Evolutionary conservation across 2,329 filamentous ascomycete species (phyloP).

Genomic region (Claviceps maximensis): DNA sequence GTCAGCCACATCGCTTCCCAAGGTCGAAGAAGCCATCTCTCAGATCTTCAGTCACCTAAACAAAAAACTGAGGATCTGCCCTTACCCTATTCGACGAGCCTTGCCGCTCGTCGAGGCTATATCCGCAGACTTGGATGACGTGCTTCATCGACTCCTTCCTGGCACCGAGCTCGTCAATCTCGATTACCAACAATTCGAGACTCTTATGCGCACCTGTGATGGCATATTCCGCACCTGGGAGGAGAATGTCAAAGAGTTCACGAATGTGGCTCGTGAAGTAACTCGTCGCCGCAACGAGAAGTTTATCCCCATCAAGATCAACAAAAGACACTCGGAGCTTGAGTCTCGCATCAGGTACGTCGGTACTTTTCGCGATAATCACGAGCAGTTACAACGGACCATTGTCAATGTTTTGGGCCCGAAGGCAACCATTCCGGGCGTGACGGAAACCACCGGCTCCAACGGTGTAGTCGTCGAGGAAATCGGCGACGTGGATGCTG

Average conservation of each 20-base stretch:
- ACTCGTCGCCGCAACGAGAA: constrained; percentile 89
- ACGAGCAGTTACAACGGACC: constrained; percentile 92
- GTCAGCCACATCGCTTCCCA: constrained; percentile 77
- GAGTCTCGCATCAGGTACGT: constrained; percentile 90
- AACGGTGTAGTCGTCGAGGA: constrained; percentile 73
- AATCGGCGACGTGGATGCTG: constrained; percentile 92
- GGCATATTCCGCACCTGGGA: constrained; percentile 90
- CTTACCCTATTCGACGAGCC: constrained; percentile 85
- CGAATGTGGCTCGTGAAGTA: constrained; percentile 90
- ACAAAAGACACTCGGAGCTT: constrained; percentile 72
- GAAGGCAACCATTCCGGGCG: constrained; percentile 43
- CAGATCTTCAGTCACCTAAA: constrained; percentile 92
- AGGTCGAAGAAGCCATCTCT: constrained; percentile 76
- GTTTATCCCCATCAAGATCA: constrained; percentile 97
- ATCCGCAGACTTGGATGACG: constrained; percentile 78
- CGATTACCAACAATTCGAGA: constrained; percentile 80
- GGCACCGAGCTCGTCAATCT: constrained; percentile 84
- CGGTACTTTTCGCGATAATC: constrained; percentile 85
- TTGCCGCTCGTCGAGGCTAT: constrained; percentile 94
- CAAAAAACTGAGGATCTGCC: constrained; percentile 93
- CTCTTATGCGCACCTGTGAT: constrained; percentile 70
- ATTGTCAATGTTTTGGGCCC: constrained; percentile 94
- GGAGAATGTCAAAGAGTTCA: constrained; percentile 93
- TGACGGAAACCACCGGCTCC: constrained; percentile 34
- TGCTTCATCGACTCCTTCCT: constrained; percentile 72